A percentile compares a stretch with the other conserved stretches of the same genome.
phyloP scores from a whole-genome alignment of 1,139 yeast species.

The Chernovozyma aurita region DNA sequence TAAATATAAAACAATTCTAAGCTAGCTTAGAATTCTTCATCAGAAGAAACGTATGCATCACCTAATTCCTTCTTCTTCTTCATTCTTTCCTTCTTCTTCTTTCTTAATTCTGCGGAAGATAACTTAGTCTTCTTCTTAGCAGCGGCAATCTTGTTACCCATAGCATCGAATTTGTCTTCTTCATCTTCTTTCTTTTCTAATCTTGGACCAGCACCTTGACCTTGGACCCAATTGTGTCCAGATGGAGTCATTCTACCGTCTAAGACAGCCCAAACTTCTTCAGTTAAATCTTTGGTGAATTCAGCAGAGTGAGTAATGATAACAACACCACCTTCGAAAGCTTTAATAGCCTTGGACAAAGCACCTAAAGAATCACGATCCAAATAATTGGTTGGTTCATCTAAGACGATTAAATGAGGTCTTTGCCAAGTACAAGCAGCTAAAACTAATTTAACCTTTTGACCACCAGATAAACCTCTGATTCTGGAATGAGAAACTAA shows the following conservation, averaged over 20 bases:
- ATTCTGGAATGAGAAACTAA: constrained; percentile 99
- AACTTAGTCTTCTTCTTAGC: constrained; percentile 96
- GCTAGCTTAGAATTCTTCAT: constrained; percentile 47
- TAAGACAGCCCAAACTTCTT: constrained; percentile 99
- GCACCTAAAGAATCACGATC: constrained; percentile 99
- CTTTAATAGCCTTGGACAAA: constrained; percentile 96
- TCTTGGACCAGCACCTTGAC: constrained; percentile 99
- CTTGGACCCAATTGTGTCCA: constrained; percentile 99
- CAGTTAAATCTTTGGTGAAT: constrained; percentile 97
- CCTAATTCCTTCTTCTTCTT: constrained; percentile 99
- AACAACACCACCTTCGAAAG: constrained; percentile 99
- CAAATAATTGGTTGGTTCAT: constrained; percentile 98
- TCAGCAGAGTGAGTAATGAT: constrained; percentile 99
- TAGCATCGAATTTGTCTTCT: constrained; percentile 98
- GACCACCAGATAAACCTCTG: constrained; percentile 99
- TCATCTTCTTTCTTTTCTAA: constrained; percentile 92
- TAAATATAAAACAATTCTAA: constrained; percentile 9
- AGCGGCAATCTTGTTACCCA: constrained; percentile 98
- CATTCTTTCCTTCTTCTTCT: constrained; percentile 99
- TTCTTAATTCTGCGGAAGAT: constrained; percentile 98
- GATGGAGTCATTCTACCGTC: constrained; percentile 99
- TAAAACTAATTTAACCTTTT: constrained; percentile 97
- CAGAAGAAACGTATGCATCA: constrained; percentile 97
- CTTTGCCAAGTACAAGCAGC: constrained; percentile 99
- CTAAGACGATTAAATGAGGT: constrained; percentile 98